Evolutionary conservation across 208 protist species (phyloP).

Genomic region (Leishmania mexicana): DNA sequence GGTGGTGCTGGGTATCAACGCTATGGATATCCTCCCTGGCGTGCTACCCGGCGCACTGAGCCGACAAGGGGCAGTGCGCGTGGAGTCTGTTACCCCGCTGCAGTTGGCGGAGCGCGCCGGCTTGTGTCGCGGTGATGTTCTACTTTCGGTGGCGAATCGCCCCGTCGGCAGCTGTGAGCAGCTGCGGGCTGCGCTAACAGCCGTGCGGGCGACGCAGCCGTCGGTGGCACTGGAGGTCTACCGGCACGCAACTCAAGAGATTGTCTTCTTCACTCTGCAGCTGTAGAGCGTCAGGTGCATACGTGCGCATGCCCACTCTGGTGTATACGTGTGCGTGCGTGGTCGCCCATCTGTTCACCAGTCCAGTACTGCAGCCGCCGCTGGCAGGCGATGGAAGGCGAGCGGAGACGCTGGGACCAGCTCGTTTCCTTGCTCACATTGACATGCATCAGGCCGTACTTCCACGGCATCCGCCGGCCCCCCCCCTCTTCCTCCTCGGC

Average conservation of each 20-base stretch:
- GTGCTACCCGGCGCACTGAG: slow-evolving; percentile 41
- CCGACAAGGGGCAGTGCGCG: slow-evolving; percentile 45
- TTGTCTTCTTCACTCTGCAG: slow-evolving; percentile 28
- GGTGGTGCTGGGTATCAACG: slow-evolving; percentile 47
- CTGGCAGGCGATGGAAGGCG: neutral
- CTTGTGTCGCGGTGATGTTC: slow-evolving; percentile 47
- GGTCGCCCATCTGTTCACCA: neutral
- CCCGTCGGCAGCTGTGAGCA: slow-evolving; percentile 41
- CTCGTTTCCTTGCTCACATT: neutral
- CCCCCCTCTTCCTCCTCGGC: neutral
- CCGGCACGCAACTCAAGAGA: slow-evolving; percentile 35
- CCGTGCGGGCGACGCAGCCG: slow-evolving; percentile 13
- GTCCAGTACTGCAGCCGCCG: neutral
- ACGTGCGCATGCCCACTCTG: neutral
- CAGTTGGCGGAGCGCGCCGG: slow-evolving; percentile 43
- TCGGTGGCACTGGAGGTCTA: slow-evolving; percentile 43
- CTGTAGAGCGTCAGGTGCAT: neutral
- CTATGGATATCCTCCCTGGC: slow-evolving; percentile 45
- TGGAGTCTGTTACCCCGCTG: slow-evolving; percentile 37
- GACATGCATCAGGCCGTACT: neutral
- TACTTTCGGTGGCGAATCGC: slow-evolving; percentile 29
- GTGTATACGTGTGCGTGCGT: neutral
- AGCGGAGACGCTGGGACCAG: neutral
- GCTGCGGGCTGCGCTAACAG: slow-evolving; percentile 36
- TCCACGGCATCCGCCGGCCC: neutral